Percentiles rank a stretch among this genome's conserved stretches.
Evolutionary conservation across 805 yeast genomes (phyloP).

Genomic region (Saturnispora serradocipensis): DNA sequence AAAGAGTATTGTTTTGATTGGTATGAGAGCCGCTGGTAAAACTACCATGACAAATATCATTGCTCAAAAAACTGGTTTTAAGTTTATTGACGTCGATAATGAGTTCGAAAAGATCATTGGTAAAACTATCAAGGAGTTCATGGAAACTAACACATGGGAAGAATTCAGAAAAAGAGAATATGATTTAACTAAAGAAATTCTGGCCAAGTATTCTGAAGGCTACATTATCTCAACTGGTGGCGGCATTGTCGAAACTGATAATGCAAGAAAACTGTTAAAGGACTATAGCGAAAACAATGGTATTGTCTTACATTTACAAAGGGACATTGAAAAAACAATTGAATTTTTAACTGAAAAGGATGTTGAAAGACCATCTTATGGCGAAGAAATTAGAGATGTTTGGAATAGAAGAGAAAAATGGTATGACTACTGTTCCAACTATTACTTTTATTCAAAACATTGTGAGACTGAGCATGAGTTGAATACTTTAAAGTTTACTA

Average conservation of each 20-base stretch:
- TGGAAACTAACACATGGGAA: constrained; percentile 76
- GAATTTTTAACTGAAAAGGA: constrained; percentile 62
- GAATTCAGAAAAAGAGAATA: constrained; percentile 65
- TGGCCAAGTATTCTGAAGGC: constrained; percentile 35
- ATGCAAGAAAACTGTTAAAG: constrained; percentile 57
- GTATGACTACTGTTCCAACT: constrained; percentile 76
- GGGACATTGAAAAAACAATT: constrained; percentile 75
- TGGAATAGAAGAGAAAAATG: constrained; percentile 75
- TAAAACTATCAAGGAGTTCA: constrained; percentile 47
- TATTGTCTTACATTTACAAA: constrained; percentile 81
- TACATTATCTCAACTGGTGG: constrained; percentile 91
- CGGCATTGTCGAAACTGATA: constrained; percentile 75
- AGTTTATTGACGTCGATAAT: constrained; percentile 67
- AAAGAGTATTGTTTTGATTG: constrained; percentile 69
- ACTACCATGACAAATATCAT: constrained; percentile 77
- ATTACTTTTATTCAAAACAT: constrained; percentile 67
- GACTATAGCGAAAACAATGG: constrained; percentile 52
- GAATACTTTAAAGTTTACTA: constrained; percentile 45
- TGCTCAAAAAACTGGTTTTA: constrained; percentile 57
- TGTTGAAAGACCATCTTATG: constrained; percentile 79
- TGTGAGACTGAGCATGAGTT: constrained; percentile 50
- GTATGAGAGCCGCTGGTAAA: constrained; percentile 98
- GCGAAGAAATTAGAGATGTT: constrained; percentile 69
- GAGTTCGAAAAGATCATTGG: constrained; percentile 49
- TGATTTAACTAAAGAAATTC: constrained; percentile 41